Evolutionary conservation across 768 basidiomycete genomes (phyloP).

Genomic region (Neoboletus brunneissimus): DNA sequence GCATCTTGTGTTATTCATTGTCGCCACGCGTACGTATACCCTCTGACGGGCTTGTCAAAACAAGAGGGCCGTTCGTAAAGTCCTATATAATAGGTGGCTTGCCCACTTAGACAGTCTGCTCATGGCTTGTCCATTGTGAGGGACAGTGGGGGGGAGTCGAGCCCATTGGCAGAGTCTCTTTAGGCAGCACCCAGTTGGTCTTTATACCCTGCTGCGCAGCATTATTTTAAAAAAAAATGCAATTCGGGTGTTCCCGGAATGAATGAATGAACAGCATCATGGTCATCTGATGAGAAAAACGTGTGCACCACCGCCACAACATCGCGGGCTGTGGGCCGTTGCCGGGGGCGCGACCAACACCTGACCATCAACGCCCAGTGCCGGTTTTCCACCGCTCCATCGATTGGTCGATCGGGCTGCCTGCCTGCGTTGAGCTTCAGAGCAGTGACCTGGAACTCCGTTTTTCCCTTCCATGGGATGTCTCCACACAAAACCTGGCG

Average conservation of each 20-base stretch:
- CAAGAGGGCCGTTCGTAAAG: no score
- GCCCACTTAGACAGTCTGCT: no score
- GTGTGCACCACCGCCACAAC: background rate
- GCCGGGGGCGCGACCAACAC: background rate
- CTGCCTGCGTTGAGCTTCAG: background rate
- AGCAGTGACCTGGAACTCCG: background rate
- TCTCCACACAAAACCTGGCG: conserved; percentile 2
- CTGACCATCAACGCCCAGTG: conserved; percentile 4
- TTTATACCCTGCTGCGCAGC: no score
- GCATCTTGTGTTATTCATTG: no score
- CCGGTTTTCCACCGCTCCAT: background rate
- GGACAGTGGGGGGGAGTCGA: no score
- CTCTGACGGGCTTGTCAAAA: no score
- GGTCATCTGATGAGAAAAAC: background rate
- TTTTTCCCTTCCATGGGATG: conserved; percentile 6
- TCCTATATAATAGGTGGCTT: no score
- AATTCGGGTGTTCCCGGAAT: background rate
- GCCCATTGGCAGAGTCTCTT: no score
- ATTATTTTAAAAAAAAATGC: background rate
- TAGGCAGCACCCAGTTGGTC: no score
- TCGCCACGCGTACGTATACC: no score
- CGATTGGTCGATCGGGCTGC: background rate
- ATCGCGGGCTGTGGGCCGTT: background rate
- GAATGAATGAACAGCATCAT: no score
- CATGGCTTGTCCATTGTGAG: no score